phyloP scores from a whole-genome alignment of 441 rosid genomes.

The Breynia disticha region DNA sequence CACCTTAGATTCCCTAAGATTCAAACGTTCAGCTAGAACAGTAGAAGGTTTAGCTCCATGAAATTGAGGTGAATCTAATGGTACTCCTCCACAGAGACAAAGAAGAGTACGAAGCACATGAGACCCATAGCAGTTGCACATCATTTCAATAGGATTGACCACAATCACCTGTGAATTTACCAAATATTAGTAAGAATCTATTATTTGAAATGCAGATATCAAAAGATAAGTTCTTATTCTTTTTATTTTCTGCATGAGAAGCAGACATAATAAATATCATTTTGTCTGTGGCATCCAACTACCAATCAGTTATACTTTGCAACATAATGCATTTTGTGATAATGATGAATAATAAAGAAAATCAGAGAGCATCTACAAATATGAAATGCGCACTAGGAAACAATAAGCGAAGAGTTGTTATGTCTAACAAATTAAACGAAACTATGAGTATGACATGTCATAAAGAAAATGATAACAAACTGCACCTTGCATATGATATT shows the following conservation, averaged over 20 bases:
- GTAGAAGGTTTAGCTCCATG: conserved; percentile 60
- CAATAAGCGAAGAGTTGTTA: not conserved
- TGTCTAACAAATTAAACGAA: not conserved
- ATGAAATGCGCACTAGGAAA: not conserved
- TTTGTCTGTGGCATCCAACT: no score
- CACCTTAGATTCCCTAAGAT: conserved; percentile 34
- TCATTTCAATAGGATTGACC: conserved; percentile 46
- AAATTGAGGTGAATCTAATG: conserved; percentile 60
- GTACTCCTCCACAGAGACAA: conserved; percentile 74
- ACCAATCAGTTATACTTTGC: no score
- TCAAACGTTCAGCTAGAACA: conserved; percentile 57
- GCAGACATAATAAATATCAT: no score
- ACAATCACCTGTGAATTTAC: conserved; percentile 48
- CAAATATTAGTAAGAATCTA: conserved; percentile 3
- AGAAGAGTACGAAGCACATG: conserved; percentile 87
- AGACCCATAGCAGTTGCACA: conserved; percentile 79
- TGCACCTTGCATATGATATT: conserved; percentile 68
- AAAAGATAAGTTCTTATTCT: not conserved
- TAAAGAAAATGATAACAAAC: not conserved
- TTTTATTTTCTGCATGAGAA: not conserved
- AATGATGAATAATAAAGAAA: no score
- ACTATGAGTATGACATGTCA: not conserved
- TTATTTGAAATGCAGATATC: not conserved
- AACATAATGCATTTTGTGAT: no score
- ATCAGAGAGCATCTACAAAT: not conserved